Evolutionary conservation across 306 rosid species (phyloP).

Genomic region (Quercus alba): DNA sequence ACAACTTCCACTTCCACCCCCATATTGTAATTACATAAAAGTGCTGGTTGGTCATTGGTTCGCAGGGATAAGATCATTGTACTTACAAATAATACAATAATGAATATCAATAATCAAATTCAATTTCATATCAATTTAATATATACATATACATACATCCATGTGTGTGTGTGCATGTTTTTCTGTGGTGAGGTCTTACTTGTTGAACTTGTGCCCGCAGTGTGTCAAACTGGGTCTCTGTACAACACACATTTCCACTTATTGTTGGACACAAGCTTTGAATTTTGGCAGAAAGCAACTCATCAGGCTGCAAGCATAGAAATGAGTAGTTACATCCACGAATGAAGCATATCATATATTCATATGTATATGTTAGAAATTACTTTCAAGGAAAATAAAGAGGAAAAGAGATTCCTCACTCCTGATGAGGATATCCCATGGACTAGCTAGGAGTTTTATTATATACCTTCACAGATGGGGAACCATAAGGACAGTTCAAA

Average conservation of each 20-base stretch:
- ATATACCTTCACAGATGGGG: conserved; percentile 75
- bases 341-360: background rate
- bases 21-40: background rate
- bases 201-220: conserved; percentile 86
- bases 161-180: background rate
- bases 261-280: conserved; percentile 90
- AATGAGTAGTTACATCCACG: background rate
- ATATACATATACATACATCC: background rate
- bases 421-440: background rate
- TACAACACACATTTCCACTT: conserved; percentile 84
- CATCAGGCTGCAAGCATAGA: conserved; percentile 63
- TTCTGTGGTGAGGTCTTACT: conserved; percentile 35
- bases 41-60: background rate
- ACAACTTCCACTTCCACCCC: background rate
- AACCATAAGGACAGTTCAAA: conserved; percentile 81
- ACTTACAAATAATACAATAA: background rate
- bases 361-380: background rate
- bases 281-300: conserved; percentile 78
- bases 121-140: background rate
- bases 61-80: background rate
- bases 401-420: background rate
- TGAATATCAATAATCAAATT: background rate
- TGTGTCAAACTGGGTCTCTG: conserved; percentile 78
- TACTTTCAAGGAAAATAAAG: background rate
- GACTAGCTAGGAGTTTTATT: background rate